These are phyloP conservation scores for Microbotryum lychnidis-dioicae DNA, from an alignment of 1,284 basidiomycete genomes.

Conservation along the genomic window DNA sequence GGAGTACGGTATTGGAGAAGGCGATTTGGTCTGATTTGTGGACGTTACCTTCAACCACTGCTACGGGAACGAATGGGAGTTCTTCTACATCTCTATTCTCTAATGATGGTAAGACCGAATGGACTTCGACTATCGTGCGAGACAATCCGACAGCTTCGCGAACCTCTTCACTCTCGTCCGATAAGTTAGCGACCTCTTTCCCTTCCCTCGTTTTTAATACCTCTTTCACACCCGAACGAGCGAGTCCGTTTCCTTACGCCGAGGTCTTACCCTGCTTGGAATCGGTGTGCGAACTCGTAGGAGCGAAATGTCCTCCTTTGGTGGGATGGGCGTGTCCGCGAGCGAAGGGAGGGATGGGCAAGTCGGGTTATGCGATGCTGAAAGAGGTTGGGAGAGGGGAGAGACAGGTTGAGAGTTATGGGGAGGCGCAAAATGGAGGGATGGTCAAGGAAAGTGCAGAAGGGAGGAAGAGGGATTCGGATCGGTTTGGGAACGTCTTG, in stretches of 20 bases:
- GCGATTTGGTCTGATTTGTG: constrained; percentile 42
- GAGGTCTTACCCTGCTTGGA: constrained; percentile 36
- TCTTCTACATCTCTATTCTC: not conserved
- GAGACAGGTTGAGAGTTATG: constrained; percentile 12
- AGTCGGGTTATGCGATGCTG: constrained; percentile 16
- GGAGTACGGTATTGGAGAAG: constrained; percentile 42
- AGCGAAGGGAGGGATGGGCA: constrained; percentile 8
- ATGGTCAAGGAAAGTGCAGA: not conserved
- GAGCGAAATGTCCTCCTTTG: constrained; percentile 35
- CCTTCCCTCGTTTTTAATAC: constrained; percentile 14
- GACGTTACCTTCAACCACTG: constrained; percentile 32
- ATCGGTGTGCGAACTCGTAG: constrained; percentile 29
- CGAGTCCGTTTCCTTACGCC: constrained; percentile 31
- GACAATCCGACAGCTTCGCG: constrained; percentile 18
- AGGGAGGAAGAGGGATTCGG: constrained; percentile 3
- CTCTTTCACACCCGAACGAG: constrained; percentile 10
- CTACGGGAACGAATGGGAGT: not conserved
- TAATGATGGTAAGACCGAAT: not conserved
- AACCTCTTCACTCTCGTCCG: constrained; percentile 25
- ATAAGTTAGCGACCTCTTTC: constrained; percentile 17
- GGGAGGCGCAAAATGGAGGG: not conserved
- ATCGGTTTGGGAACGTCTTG: constrained; percentile 26
- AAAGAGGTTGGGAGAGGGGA: not conserved
- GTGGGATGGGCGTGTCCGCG: constrained; percentile 33
- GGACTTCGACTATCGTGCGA: constrained; percentile 15